Evolutionary conservation across 768 basidiomycete species (phyloP).

Genomic region (Suillus luteus): DNA sequence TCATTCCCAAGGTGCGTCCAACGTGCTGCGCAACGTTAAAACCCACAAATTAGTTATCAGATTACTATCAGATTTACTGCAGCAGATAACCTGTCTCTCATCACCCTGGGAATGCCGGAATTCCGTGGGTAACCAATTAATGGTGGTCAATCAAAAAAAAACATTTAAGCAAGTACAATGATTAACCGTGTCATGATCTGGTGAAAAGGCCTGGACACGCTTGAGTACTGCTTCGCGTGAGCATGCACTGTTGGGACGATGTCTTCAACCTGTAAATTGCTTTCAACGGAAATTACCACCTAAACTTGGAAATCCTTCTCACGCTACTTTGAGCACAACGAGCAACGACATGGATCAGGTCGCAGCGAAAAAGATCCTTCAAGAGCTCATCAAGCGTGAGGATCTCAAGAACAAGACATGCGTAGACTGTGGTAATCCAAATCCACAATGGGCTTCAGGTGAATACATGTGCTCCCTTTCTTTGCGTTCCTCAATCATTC

Average conservation of each 20-base stretch:
- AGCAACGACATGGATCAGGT: constrained; percentile 49
- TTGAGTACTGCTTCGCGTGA: too few relatives aligned
- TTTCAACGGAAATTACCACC: not conserved
- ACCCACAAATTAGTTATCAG: constrained; percentile 1
- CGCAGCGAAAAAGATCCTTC: constrained; percentile 68
- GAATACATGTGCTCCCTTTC: constrained; percentile 8
- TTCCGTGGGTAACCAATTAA: constrained; percentile 10
- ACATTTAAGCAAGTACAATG: not conserved
- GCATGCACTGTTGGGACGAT: too few relatives aligned
- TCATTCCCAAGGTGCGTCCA: not conserved
- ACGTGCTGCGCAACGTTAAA: not conserved
- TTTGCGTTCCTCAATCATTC: constrained; percentile 5
- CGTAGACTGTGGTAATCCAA: constrained; percentile 84
- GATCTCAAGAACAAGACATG: constrained; percentile 78
- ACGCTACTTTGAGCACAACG: not conserved
- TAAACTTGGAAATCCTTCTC: not conserved
- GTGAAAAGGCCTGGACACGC: not conserved
- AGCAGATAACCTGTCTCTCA: constrained; percentile 12
- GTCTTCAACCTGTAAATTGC: too few relatives aligned
- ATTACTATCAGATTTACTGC: not conserved
- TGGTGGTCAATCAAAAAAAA: not conserved
- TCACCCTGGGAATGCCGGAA: constrained; percentile 12
- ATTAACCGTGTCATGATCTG: constrained; percentile 2
- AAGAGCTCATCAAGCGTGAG: constrained; percentile 71
- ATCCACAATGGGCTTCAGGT: constrained; percentile 96